Evolutionary conservation across 805 yeast genomes (phyloP), one percentile per base, ranked within the genome.

Genomic region (Kazachstania psychrophila): DNA sequence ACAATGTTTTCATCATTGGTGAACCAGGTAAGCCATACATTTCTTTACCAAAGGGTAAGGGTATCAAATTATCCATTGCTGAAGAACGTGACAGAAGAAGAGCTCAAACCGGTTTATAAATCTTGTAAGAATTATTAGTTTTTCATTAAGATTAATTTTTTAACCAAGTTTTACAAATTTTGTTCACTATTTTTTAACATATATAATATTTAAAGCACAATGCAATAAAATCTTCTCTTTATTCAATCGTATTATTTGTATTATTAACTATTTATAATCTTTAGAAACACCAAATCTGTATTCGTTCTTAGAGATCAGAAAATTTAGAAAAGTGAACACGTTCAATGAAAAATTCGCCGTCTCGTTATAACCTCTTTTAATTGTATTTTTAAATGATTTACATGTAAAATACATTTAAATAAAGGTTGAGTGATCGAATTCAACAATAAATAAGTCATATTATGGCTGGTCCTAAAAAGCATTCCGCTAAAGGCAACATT

Each of bases 11-110:
- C 71, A 81, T 88, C 63, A 79, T 87, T 62, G 96, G 96, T 71
- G 95, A 87, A 74, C 87, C 87, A 61, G 81, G 84, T 71, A 86
- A 84, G 75, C 95, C 96, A 64, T 77, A 75, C 77, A 75, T 87
- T 65, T 84, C 95, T 46, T 75, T 87, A 70, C 96, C 96, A 75
- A 87, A 86, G 88, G 96, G 96, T 75, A 88, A 87, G 80, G 96
- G 96, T 82, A 82, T 87, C 71, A 87, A 87, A 78, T 79, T 87
- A 66, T 67, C 89, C 61, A 87, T 87, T 66, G 75, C 95, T 64
- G 96, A 87, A 75, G 96, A 87, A 79, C 86, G 96, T 74, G 96
- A 87, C 84, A 79, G 88, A 78, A 88, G 94, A 73, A 83, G 95
- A 73, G 87, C 89, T 64, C 82, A 75, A 67, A 69, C 66, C 56